Conservation (phyloP, 2,329 filamentous ascomycete species). For the Paraconiothyrium sp. region DNA sequence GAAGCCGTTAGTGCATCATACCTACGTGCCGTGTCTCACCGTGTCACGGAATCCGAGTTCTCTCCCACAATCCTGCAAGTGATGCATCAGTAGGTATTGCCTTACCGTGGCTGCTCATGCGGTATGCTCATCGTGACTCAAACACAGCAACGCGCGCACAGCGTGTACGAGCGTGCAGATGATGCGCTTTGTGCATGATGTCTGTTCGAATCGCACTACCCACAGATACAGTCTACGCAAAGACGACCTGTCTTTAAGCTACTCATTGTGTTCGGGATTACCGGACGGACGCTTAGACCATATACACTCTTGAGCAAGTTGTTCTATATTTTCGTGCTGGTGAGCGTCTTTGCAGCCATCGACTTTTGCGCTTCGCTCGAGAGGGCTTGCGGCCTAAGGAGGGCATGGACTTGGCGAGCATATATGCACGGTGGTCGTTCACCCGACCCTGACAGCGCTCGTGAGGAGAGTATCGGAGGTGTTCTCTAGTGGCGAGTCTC, state of each 20-base stretch:
- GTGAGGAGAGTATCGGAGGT: background rate
- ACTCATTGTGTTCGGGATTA: background rate
- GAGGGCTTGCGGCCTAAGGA: background rate
- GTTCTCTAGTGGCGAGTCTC: background rate
- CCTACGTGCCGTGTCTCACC: background rate
- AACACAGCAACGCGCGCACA: background rate
- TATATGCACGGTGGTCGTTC: background rate
- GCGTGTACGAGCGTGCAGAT: background rate
- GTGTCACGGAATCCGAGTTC: background rate
- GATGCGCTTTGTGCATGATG: background rate
- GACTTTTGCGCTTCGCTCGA: background rate
- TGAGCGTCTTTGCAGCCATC: background rate
- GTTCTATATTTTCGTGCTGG: background rate
- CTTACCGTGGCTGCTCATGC: background rate
- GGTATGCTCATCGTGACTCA: background rate
- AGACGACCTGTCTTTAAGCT: background rate
- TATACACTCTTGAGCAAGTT: background rate
- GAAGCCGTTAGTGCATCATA: background rate
- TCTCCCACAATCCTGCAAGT: background rate
- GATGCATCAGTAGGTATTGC: background rate
- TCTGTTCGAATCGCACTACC: background rate
- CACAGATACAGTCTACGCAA: background rate
- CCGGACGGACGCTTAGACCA: background rate
- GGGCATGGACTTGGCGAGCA: background rate
- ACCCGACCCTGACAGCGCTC: background rate